Percentiles rank a stretch among this genome's conserved stretches.
Evolutionary conservation across 345 rosid species (phyloP).

Genomic region (Euclidium syriacum): DNA sequence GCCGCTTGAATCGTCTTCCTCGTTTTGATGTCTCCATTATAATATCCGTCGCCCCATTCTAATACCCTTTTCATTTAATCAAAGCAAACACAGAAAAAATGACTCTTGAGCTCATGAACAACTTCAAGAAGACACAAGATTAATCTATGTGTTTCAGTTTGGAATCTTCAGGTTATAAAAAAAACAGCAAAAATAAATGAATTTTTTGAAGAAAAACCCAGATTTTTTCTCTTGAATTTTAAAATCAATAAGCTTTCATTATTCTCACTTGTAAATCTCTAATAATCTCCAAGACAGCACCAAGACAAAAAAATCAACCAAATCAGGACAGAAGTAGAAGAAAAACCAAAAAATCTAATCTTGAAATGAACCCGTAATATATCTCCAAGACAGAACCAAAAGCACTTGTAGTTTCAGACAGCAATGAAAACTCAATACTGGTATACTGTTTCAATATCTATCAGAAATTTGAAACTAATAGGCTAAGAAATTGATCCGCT

Average conservation of each 20-base stretch:
- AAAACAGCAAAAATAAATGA: not conserved
- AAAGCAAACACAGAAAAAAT: not conserved
- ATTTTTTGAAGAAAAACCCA: not conserved
- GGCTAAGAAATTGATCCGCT: not conserved
- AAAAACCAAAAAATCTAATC: not conserved
- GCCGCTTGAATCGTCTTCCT: constrained; percentile 73
- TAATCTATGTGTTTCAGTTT: too few species aligned
- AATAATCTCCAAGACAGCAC: not conserved
- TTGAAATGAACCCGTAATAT: not conserved
- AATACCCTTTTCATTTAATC: constrained; percentile 40
- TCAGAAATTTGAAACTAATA: not conserved
- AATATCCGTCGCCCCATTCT: constrained; percentile 91
- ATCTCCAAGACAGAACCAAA: too few species aligned
- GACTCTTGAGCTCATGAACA: constrained; percentile 7
- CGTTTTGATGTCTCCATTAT: constrained; percentile 95
- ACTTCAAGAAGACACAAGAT: constrained; percentile 10
- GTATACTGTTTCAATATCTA: too few species aligned
- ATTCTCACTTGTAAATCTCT: not conserved
- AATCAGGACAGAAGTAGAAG: not conserved
- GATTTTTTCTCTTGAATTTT: not conserved
- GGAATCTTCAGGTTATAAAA: too few species aligned
- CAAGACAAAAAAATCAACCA: not conserved
- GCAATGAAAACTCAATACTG: too few species aligned
- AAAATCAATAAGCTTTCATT: not conserved
- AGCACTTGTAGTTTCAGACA: too few species aligned